These are phyloP conservation scores for Fusarium pseudonygamai DNA, from an alignment of 2,329 filamentous ascomycete genomes.

Conservation along the genomic window DNA sequence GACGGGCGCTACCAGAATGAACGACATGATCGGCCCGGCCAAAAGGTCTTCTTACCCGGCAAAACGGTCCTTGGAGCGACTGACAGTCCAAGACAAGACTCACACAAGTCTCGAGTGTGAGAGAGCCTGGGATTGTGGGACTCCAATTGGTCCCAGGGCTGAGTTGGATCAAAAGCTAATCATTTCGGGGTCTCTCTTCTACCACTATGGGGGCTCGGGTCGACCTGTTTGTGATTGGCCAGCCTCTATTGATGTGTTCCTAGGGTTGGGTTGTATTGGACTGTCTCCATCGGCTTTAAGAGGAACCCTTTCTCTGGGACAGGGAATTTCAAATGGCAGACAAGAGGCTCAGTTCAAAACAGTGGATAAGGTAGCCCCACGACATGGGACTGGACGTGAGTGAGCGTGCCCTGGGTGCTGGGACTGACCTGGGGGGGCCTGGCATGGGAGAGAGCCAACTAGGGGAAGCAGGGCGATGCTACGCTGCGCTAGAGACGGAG, in stretches of 20 bases:
- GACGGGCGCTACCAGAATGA: constrained; percentile 34
- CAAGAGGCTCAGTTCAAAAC: background rate
- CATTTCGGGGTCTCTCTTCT: constrained; percentile 9
- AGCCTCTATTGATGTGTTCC: constrained; percentile 11
- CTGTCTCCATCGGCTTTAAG: background rate
- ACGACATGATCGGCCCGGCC: constrained; percentile 35
- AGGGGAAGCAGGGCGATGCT: constrained; percentile 27
- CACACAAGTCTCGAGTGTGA: background rate
- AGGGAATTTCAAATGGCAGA: background rate
- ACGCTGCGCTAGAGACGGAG: constrained; percentile 13
- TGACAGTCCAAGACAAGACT: background rate
- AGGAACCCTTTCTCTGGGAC: constrained; percentile 13
- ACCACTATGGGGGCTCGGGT: constrained; percentile 3
- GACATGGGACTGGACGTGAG: background rate
- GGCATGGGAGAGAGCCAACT: background rate
- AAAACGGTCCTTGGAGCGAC: constrained; percentile 36
- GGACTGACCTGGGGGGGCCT: background rate
- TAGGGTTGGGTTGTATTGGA: constrained; percentile 17
- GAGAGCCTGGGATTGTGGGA: constrained; percentile 28
- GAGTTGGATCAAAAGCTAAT: constrained; percentile 15
- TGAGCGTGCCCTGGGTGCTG: background rate
- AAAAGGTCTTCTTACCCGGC: constrained; percentile 31
- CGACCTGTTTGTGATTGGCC: background rate
- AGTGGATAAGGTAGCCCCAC: background rate
- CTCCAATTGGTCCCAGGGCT: constrained; percentile 21